Evolutionary conservation across 2,329 filamentous ascomycete genomes (phyloP), one percentile per base, ranked within the genome.

Genomic region (Xylaria sp.): DNA sequence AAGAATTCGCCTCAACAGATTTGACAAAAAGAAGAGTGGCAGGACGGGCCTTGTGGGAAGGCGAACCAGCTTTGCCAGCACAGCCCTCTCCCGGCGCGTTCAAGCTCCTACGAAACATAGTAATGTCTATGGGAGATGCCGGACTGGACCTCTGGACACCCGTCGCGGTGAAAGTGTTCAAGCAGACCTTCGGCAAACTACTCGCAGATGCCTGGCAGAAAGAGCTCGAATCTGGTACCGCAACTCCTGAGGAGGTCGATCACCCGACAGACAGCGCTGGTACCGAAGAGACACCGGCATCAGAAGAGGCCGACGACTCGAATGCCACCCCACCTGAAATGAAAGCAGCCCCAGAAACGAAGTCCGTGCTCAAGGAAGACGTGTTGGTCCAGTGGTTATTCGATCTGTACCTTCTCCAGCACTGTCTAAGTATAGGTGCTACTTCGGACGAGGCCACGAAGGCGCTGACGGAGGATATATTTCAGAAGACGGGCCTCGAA

Each of bases 121-220:
- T 84, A 4, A 74, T 76, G 43, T 76, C 80, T 4, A 95, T 97
- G 91, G 81, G 81, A 2, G 76, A 79, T 11, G 76, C 82, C 2
- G 92, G 92, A 0, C 77, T 83, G 42, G 93, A 97, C 69, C 71
- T 97, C 2, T 97, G 92, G 92, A 92, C 87, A 48, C 80, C 84
- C 2, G 77, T 78, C 2, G 89, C 90, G 0, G 82, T 92, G 1
- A 63, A 64, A 0, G 75, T 76, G 0, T 66, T 96, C 59, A 94
- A 91, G 72, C 67, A 65, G n/a, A 69, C 76, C 42, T 66, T 91
- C 5, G 69, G 75, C 5, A 70, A 72, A 39, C 73, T 79, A 44
- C 68, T 93, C 1, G 72, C 71, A n/a, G 70, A 72, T 47, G 63
- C 69, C 7, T 85, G 82, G 82, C 66, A 67, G 7, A 69, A 73